phyloP scores from a whole-genome alignment of 1,139 yeast species.

The Pichia inconspicua region DNA sequence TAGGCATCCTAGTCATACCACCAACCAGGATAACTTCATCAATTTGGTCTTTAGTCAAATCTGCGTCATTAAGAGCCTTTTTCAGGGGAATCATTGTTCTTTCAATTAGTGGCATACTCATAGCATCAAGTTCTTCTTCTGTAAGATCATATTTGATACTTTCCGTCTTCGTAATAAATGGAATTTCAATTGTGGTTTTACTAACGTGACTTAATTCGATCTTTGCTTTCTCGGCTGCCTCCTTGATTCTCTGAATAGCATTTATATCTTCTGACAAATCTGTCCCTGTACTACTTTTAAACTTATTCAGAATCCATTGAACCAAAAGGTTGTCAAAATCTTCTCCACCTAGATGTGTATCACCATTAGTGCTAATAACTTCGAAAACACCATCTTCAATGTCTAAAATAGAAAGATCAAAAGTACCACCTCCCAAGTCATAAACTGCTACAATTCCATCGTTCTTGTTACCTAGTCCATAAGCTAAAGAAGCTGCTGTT shows the following conservation, averaged over 20 bases:
- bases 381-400: conserved; percentile 79
- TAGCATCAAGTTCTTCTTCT: conserved; percentile 55
- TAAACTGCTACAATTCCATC: conserved; percentile 70
- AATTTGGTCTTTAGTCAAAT: conserved; percentile 49
- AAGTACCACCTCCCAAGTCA: conserved; percentile 81
- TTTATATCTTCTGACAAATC: conserved; percentile 37
- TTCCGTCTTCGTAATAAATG: conserved; percentile 43
- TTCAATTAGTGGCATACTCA: conserved; percentile 54
- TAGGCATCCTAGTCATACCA: conserved; percentile 85
- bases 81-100: conserved; percentile 60
- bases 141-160: conserved; percentile 44
- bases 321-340: conserved; percentile 65
- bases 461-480: conserved; percentile 52
- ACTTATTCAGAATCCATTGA: conserved; percentile 42
- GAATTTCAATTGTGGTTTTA: conserved; percentile 51
- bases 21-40: conserved; percentile 73
- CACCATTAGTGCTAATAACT: conserved; percentile 76
- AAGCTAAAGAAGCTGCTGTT: conserved; percentile 77
- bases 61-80: conserved; percentile 65
- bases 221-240: conserved; percentile 64
- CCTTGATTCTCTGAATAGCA: conserved; percentile 62
- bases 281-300: conserved; percentile 37
- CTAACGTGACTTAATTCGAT: conserved; percentile 60
- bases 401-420: conserved; percentile 71
- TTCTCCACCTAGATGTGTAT: conserved; percentile 79